Evolutionary conservation across 2,329 filamentous ascomycete genomes (phyloP).

Genomic region (Apiospora sp.): DNA sequence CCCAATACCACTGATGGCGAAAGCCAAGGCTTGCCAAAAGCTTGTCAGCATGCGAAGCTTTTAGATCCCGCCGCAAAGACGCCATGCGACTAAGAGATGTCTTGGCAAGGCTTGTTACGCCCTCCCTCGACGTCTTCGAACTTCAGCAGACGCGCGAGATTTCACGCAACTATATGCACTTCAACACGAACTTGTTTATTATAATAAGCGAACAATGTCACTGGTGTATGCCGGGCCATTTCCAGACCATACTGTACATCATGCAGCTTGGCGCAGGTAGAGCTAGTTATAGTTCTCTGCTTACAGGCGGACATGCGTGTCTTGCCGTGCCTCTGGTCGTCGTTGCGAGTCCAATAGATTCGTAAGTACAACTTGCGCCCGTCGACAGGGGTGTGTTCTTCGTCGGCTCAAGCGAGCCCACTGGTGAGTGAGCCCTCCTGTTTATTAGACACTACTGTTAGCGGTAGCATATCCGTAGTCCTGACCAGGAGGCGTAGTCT

Average conservation of each 20-base stretch:
- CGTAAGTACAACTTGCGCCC: neutral
- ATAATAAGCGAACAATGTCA: neutral
- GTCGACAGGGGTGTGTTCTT: neutral
- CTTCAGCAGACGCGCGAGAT: neutral
- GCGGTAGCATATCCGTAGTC: neutral
- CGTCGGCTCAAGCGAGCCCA: neutral
- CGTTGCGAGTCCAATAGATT: neutral
- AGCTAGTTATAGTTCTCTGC: neutral
- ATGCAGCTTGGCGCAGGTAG: neutral
- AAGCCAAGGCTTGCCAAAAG: neutral
- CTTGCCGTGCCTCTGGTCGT: neutral
- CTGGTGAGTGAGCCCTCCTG: neutral
- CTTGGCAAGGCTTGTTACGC: neutral
- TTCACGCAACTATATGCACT: neutral
- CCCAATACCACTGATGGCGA: neutral
- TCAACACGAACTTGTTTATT: neutral
- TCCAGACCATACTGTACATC: neutral
- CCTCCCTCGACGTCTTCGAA: neutral
- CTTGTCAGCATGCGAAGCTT: conserved; percentile 14
- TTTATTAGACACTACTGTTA: neutral
- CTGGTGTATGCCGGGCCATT: too few species aligned
- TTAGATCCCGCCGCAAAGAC: neutral
- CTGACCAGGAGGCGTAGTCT: neutral
- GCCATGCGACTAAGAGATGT: neutral
- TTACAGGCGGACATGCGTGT: neutral